phyloP scores from a whole-genome alignment of 805 yeast species.

The Teunomyces barrocoloradensis region DNA sequence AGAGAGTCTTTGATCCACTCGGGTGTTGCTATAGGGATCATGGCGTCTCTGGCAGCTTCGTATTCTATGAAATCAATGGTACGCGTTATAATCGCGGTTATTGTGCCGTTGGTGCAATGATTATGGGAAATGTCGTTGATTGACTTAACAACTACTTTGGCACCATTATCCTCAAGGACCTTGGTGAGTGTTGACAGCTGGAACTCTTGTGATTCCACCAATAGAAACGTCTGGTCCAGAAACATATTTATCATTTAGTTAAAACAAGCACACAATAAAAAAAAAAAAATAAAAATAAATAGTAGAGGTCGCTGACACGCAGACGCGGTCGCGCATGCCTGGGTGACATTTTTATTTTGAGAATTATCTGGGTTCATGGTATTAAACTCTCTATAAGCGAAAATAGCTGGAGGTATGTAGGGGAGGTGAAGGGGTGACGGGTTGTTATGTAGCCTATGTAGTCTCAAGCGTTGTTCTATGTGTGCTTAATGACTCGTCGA shows the following conservation, averaged over 20 bases:
- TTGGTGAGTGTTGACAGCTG: conserved; percentile 10
- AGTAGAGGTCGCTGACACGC: neutral
- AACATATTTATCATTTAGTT: conserved; percentile 13
- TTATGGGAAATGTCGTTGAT: conserved; percentile 17
- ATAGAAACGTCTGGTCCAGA: conserved; percentile 17
- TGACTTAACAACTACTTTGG: conserved; percentile 18
- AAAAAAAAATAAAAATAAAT: neutral
- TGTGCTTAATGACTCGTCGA: conserved; percentile 23
- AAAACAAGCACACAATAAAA: neutral
- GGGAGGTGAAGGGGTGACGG: neutral
- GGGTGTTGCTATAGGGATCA: conserved; percentile 66
- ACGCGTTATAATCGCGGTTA: conserved; percentile 53
- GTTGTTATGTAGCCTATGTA: neutral
- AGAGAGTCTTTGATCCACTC: conserved; percentile 58
- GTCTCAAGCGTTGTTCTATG: conserved; percentile 18
- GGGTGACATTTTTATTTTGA: neutral
- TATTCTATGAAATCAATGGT: conserved; percentile 53
- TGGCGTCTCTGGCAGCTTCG: conserved; percentile 41
- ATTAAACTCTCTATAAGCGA: conserved; percentile 3
- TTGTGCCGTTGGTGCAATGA: conserved; percentile 11
- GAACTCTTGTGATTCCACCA: conserved; percentile 17
- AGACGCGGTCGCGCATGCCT: neutral
- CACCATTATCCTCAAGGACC: conserved; percentile 19
- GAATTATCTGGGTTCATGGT: neutral
- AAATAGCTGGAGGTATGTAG: neutral